Evolutionary conservation across 2,329 filamentous ascomycete genomes (phyloP), one percentile per base, ranked within the genome.

Genomic region (Pleomassaria siparia): DNA sequence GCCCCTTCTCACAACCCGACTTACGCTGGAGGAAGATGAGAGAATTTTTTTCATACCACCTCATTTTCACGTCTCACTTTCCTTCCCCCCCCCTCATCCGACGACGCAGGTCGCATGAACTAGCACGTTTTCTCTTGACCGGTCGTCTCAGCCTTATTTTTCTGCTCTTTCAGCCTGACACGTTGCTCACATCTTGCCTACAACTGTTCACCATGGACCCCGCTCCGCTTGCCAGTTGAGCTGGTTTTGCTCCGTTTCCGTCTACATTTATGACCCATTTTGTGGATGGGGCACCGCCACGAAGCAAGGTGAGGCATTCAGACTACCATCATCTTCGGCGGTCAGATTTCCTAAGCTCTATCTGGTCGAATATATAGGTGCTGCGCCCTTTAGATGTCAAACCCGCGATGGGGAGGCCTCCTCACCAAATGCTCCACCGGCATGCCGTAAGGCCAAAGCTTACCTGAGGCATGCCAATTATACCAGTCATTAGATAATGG

Each of bases 341-440:
- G 28, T 22, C n/a, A 18, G 37, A 26, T 40, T 26, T 18, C 28
- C 25, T 32, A 43, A 20, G 40, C 40, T 4, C 15, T 43, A 15
- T 28, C 13, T 8, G 25, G 20, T 13, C 40, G 13, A 24, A 26
- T 43, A 43, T 43, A 43, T 32, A 43, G 40, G 10, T 43, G 28
- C 40, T 43, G 40, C 40, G 52, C 52, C 49, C 44, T 26, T 12
- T 26, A 26, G 20, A 15, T 40, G 39, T 25, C 21, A 36, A 43
- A 29, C 22, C 28, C 22, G 30, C 16, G 24, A 28, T 15, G 15
- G 28, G n/a, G 44, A 18, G 35, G 25, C 29, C 40, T 46, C 44
- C 43, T 48, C 46, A 45, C 44, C 39, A 33, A 36, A 29, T 28
- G 1, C 29, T n/a, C 30, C 37, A 45, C 46, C 24, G 46, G 46